Percentiles rank a stretch among this genome's conserved stretches.
phyloP scores from a whole-genome alignment of 768 basidiomycete species.

The Strobilomyces dryophilus region DNA sequence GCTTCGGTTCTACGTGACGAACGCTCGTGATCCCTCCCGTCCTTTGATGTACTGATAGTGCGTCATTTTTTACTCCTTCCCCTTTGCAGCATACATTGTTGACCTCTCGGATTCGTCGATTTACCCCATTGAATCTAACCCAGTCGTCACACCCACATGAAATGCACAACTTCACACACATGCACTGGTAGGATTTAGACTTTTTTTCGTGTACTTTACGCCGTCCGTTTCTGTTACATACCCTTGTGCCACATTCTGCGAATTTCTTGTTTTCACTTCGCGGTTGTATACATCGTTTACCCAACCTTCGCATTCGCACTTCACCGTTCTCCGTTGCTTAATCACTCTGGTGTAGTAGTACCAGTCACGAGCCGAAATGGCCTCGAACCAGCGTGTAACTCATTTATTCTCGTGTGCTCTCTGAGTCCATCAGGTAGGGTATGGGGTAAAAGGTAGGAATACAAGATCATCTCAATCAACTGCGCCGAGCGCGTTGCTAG shows the following conservation, averaged over 20 bases:
- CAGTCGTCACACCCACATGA: constrained; percentile 11
- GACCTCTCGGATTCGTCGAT: not conserved
- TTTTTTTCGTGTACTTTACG: constrained; percentile 16
- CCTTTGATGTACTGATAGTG: constrained; percentile 13
- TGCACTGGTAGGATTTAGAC: constrained; percentile 24
- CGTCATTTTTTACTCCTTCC: constrained; percentile 1
- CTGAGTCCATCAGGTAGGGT: not conserved
- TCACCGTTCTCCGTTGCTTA: constrained; percentile 7
- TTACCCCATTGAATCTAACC: not conserved
- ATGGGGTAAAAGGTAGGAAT: constrained; percentile 3
- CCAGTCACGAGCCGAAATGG: constrained; percentile 8
- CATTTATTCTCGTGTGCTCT: constrained; percentile 3
- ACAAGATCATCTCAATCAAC: not conserved
- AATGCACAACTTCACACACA: constrained; percentile 3
- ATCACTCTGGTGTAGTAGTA: constrained; percentile 19
- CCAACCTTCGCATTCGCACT: not conserved
- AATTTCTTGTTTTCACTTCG: constrained; percentile 10
- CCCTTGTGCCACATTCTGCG: constrained; percentile 11
- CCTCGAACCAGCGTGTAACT: constrained; percentile 9
- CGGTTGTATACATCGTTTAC: constrained; percentile 23
- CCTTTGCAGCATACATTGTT: constrained; percentile 1
- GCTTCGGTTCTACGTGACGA: constrained; percentile 30
- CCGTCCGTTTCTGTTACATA: constrained; percentile 4
- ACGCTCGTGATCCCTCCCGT: not conserved
- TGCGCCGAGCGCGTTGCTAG: constrained; percentile 9